Percentiles rank a stretch among this genome's conserved stretches.
Conservation (phyloP, 805 yeast species). For the Metschnikowia anglica region DNA sequence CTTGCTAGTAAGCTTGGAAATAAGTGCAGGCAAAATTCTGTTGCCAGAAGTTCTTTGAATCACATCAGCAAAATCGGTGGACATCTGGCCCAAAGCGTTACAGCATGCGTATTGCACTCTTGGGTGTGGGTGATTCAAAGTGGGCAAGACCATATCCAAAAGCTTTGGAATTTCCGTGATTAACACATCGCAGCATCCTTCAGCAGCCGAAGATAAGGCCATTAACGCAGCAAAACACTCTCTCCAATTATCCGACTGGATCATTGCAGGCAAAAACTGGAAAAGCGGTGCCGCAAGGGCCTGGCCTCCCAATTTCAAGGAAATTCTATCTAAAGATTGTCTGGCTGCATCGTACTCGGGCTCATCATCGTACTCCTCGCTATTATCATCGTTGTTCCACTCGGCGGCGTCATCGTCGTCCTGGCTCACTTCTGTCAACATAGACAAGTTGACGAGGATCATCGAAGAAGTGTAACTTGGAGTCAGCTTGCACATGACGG, state of each 20-base stretch:
- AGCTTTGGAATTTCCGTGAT: conserved; percentile 78
- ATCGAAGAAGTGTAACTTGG: conserved; percentile 68
- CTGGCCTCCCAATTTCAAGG: conserved; percentile 80
- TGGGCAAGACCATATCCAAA: conserved; percentile 80
- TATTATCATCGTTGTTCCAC: conserved; percentile 84
- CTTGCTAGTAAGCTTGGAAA: conserved; percentile 69
- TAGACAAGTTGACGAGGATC: conserved; percentile 68
- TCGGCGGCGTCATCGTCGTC: conserved; percentile 84
- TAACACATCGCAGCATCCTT: conserved; percentile 90
- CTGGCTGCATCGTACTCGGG: conserved; percentile 88
- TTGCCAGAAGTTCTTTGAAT: conserved; percentile 81
- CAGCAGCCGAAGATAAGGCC: conserved; percentile 97
- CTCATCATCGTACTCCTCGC: conserved; percentile 74
- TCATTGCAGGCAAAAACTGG: conserved; percentile 82
- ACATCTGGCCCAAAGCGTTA: conserved; percentile 94
- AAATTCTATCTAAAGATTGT: conserved; percentile 88
- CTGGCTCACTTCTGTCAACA: conserved; percentile 90
- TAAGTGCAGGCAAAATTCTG: conserved; percentile 81
- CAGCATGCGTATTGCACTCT: conserved; percentile 97
- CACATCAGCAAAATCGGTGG: conserved; percentile 90
- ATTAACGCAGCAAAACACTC: conserved; percentile 95
- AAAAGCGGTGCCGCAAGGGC: conserved; percentile 83
- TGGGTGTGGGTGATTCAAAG: conserved; percentile 82
- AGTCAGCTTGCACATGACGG: conserved; percentile 88
- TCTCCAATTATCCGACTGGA: conserved; percentile 77